Conservation (phyloP, 2,329 filamentous ascomycete genomes). For the Xylaria sp. region DNA sequence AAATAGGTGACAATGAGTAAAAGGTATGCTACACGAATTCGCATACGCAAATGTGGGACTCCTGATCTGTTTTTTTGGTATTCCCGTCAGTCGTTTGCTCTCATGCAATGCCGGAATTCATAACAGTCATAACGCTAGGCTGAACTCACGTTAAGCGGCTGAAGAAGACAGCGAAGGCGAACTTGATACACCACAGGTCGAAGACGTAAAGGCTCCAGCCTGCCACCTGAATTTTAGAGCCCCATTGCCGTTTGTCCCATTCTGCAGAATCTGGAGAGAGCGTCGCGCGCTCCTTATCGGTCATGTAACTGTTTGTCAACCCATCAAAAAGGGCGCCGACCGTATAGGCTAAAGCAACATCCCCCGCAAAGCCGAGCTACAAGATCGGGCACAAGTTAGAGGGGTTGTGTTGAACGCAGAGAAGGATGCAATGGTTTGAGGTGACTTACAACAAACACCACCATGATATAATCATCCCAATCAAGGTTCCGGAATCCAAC, state of each 20-base stretch:
- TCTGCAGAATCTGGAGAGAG: constrained; percentile 26
- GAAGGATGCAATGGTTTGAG: neutral
- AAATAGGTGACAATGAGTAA: constrained; percentile 51
- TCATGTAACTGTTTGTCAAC: constrained; percentile 32
- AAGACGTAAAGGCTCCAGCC: constrained; percentile 41
- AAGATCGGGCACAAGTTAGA: neutral
- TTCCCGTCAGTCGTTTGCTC: neutral
- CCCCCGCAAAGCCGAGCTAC: constrained; percentile 24
- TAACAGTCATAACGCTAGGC: no score
- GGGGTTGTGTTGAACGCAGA: neutral
- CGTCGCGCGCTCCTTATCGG: constrained; percentile 26
- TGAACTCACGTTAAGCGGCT: constrained; percentile 39
- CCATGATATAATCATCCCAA: constrained; percentile 37
- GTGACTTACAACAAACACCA: constrained; percentile 30
- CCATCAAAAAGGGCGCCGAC: constrained; percentile 18
- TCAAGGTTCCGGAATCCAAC: constrained; percentile 29
- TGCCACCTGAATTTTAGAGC: constrained; percentile 41
- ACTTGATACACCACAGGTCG: constrained; percentile 40
- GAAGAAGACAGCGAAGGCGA: constrained; percentile 40
- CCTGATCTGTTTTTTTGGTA: neutral
- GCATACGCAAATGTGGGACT: constrained; percentile 44
- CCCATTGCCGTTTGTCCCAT: constrained; percentile 33
- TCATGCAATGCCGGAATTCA: neutral
- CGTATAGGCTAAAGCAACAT: constrained; percentile 20
- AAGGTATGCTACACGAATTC: constrained; percentile 49